These are phyloP conservation scores for Penicillium paxilli DNA, from an alignment of 495 filamentous ascomycete genomes.

Conservation along the genomic window DNA sequence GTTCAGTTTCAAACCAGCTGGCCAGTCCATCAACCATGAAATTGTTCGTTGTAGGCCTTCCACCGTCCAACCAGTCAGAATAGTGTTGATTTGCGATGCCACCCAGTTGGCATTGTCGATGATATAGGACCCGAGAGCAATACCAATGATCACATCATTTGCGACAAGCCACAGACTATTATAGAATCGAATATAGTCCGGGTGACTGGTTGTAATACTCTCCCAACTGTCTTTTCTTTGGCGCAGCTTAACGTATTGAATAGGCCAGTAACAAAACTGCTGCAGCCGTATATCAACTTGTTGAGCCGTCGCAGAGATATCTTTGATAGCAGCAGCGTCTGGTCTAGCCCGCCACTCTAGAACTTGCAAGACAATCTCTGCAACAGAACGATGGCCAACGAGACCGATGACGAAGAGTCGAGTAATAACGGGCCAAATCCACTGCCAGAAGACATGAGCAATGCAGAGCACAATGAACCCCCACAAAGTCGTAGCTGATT, in stretches of 20 bases:
- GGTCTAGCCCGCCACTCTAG: slow-evolving; percentile 87
- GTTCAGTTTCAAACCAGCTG: slow-evolving; percentile 97
- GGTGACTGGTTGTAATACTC: slow-evolving; percentile 91
- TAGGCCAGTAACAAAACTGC: slow-evolving; percentile 99
- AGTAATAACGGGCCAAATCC: slow-evolving; percentile 76
- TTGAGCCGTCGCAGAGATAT: slow-evolving; percentile 96
- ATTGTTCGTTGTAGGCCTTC: slow-evolving; percentile 88
- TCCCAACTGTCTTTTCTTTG: slow-evolving; percentile 91
- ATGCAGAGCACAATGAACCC: slow-evolving; percentile 68
- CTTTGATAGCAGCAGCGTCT: slow-evolving; percentile 82
- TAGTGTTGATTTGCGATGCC: slow-evolving; percentile 73
- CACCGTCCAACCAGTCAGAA: slow-evolving; percentile 82
- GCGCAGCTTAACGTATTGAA: slow-evolving; percentile 89
- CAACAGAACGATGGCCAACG: slow-evolving; percentile 76
- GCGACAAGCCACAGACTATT: slow-evolving; percentile 98
- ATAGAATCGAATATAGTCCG: slow-evolving; percentile 98
- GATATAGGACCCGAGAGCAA: slow-evolving; percentile 93
- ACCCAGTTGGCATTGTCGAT: slow-evolving; percentile 91
- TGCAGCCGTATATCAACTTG: slow-evolving; percentile 97
- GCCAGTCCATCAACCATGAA: slow-evolving; percentile 93
- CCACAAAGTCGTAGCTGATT: slow-evolving; percentile 84
- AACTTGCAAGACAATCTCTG: slow-evolving; percentile 75
- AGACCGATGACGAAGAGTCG: slow-evolving; percentile 72
- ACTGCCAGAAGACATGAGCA: slow-evolving; percentile 70
- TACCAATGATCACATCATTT: slow-evolving; percentile 98